Base-by-base conservation (phyloP, 2,329 filamentous ascomycete genomes). In the Aspergillus intermedius region DNA sequence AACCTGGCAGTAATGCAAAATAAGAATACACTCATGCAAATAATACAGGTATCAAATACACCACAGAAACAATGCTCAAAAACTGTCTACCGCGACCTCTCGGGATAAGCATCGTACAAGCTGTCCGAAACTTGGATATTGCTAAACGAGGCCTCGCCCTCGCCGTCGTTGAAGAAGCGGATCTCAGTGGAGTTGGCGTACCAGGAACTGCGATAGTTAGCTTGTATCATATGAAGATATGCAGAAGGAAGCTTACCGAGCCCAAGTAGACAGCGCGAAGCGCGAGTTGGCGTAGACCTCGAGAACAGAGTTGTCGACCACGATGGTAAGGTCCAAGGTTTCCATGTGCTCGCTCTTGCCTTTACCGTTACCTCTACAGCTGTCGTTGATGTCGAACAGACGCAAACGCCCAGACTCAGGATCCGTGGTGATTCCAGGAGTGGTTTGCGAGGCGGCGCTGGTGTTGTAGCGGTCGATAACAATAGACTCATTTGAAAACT, bases 221-320 rank as follows among this genome's bases (percentile, higher is more conserved):
- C 13, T 39, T 17, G 15, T 15, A 8, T 12, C 35, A 39, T 17
- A 19, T 39, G 7, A 30, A 30, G 4, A 12, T 39, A 10, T 30
- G 9, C 25, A 30, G 25, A 25, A 25, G 9, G 10, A 9, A 30
- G 10, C 53, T 45, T 49, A 57, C 50, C 55, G 46, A 45, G 44
- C 51, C 55, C 55, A 58, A 7, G 55, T 58, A 22, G 53, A 45
- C 22, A 58, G 21, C 2, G 51, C 53, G 22, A 58, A 58, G 3
- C 55, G 50, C 10, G 53, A 53, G 40, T 58, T 58, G n/a, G 55
- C 55, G 45, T 55, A 56, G 2, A 56, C 30, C 30, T 58, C 55
- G 5, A 58, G 40, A 1, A 58, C 43, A 1, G 49, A 44, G 17
- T 54, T 58, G 22, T 57, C 55, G 39, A 55, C 53, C 10, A 58